A percentile compares a stretch with the other conserved stretches of the same genome.
Evolutionary conservation across 495 filamentous ascomycete species (phyloP).

Genomic region (Penicillium crystallinum): DNA sequence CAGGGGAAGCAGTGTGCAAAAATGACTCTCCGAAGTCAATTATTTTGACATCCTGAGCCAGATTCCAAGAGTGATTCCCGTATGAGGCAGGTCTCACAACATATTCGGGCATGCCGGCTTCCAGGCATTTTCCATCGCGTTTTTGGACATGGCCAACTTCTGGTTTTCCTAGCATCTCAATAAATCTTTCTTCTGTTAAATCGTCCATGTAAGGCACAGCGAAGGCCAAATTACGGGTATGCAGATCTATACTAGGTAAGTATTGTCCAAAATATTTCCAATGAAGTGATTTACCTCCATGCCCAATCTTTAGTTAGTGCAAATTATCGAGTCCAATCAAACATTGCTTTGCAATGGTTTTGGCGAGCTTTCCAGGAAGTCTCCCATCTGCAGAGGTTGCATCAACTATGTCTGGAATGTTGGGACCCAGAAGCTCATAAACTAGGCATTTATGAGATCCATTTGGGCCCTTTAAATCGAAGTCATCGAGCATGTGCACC

Average conservation of each 20-base stretch:
- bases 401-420: conserved; percentile 25
- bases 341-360: conserved; percentile 39
- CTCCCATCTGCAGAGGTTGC: conserved; percentile 23
- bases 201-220: conserved; percentile 18
- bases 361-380: conserved; percentile 38
- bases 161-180: conserved; percentile 33
- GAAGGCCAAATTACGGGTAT: conserved; percentile 47
- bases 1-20: conserved; percentile 16
- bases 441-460: conserved; percentile 45
- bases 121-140: conserved; percentile 28
- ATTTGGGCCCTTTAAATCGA: conserved; percentile 38
- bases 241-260: conserved; percentile 32
- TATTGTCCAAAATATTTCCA: conserved; percentile 5
- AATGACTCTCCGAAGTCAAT: conserved; percentile 47
- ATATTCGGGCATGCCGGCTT: conserved; percentile 30
- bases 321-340: conserved; percentile 35
- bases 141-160: conserved; percentile 29
- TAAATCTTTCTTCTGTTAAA: conserved; percentile 23
- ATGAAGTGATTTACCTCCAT: conserved; percentile 34
- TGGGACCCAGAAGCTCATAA: conserved; percentile 42
- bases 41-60: conserved; percentile 23
- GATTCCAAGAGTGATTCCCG: conserved; percentile 14
- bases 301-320: conserved; percentile 38
- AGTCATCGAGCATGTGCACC: conserved; percentile 36
- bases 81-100: conserved; percentile 28